A percentile compares a stretch with the other conserved stretches of the same genome.
phyloP scores from a whole-genome alignment of 2,329 filamentous ascomycete species.

The Incumbomyces lentus region DNA sequence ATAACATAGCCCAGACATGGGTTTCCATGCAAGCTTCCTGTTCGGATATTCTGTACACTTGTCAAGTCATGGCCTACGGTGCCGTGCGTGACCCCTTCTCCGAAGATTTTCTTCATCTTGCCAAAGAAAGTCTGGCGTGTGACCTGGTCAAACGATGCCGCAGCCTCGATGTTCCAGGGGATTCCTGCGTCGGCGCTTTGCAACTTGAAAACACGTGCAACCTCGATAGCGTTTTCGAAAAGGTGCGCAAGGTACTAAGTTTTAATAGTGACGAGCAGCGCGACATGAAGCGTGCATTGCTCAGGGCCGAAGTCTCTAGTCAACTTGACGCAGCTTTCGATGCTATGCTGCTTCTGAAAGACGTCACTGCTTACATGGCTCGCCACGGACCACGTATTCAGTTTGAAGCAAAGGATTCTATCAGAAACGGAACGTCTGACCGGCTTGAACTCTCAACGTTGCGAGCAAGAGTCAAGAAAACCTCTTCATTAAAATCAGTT shows the following conservation, averaged over 20 bases:
- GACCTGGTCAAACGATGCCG: neutral
- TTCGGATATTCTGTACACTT: neutral
- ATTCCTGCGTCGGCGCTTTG: neutral
- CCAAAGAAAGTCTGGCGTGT: neutral
- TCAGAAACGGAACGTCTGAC: neutral
- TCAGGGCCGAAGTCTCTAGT: too few relatives aligned
- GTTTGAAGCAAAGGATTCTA: neutral
- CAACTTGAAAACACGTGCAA: neutral
- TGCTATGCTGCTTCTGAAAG: neutral
- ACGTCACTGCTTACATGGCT: neutral
- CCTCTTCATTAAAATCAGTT: neutral
- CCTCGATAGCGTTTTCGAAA: too few relatives aligned
- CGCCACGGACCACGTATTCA: neutral
- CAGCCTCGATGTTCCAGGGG: neutral
- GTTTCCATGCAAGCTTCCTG: neutral
- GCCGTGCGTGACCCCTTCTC: conserved; percentile 1
- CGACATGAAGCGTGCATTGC: too few relatives aligned
- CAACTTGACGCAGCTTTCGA: neutral
- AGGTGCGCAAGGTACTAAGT: too few relatives aligned
- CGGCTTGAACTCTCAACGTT: neutral
- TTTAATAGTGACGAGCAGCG: too few relatives aligned
- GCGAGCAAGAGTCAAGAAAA: neutral
- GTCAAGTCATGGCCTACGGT: neutral
- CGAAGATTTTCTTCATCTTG: neutral
- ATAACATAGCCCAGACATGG: conserved; percentile 1